Evolutionary conservation across 768 basidiomycete genomes (phyloP).

Genomic region (Leccinum subgranulosum): DNA sequence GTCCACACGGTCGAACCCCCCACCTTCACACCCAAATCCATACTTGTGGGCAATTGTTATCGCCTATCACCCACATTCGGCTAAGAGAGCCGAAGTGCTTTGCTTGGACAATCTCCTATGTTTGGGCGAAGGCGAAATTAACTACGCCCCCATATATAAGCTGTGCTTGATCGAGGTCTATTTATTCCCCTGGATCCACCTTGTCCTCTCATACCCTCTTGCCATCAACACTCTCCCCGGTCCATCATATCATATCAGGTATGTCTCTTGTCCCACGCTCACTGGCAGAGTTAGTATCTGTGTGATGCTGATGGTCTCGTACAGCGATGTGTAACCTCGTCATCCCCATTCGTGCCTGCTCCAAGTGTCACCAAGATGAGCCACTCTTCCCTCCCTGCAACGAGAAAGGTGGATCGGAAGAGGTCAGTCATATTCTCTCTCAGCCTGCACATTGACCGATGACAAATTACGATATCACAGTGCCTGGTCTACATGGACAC

Average conservation of each 20-base stretch:
- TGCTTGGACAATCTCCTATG: slow-evolving; percentile 7
- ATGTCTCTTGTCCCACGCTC: neutral
- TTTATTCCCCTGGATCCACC: neutral
- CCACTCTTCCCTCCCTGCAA: slow-evolving; percentile 24
- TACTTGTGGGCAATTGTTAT: neutral
- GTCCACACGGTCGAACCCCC: neutral
- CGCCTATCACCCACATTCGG: slow-evolving; percentile 10
- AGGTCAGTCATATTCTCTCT: slow-evolving; percentile 9
- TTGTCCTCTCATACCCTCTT: neutral
- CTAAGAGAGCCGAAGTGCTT: slow-evolving; percentile 7
- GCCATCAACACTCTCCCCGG: neutral
- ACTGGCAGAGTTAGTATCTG: neutral
- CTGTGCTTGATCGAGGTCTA: neutral
- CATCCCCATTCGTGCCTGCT: slow-evolving; percentile 31
- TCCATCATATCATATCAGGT: neutral
- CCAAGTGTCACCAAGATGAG: slow-evolving; percentile 24
- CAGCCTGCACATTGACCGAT: neutral
- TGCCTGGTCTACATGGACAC: slow-evolving; percentile 27
- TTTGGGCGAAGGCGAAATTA: neutral
- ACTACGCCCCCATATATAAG: slow-evolving; percentile 7
- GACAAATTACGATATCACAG: slow-evolving; percentile 1
- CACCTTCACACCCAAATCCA: slow-evolving; percentile 2
- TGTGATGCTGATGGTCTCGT: neutral
- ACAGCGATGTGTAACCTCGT: slow-evolving; percentile 30
- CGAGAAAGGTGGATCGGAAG: slow-evolving; percentile 18